A percentile compares a stretch with the other conserved stretches of the same genome.
These are phyloP conservation scores for Verticillium nubilum DNA, from an alignment of 2,329 filamentous ascomycete genomes.

Conservation along the genomic window DNA sequence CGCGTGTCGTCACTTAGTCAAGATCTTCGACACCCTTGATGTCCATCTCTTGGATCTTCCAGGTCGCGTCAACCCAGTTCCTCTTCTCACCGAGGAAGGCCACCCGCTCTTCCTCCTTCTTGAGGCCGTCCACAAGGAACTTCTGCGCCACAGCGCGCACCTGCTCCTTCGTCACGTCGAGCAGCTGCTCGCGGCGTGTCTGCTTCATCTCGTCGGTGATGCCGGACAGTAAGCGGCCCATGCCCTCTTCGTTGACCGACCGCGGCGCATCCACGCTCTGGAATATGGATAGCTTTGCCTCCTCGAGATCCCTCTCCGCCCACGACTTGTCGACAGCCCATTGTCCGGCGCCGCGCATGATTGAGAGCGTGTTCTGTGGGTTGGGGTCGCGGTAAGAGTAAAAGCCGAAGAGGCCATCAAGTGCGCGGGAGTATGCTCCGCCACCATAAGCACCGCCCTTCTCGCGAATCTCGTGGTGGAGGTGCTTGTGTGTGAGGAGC, in stretches of 20 bases:
- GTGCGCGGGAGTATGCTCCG: constrained; percentile 73
- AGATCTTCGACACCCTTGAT: constrained; percentile 33
- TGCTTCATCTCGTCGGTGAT: constrained; percentile 89
- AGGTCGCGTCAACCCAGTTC: constrained; percentile 67
- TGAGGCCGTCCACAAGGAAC: constrained; percentile 67
- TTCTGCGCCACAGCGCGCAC: constrained; percentile 76
- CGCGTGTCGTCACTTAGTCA: neutral
- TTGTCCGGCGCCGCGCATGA: constrained; percentile 75
- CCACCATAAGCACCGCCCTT: constrained; percentile 96
- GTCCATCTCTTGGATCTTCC: constrained; percentile 74
- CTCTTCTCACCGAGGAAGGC: constrained; percentile 81
- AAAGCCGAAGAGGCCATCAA: constrained; percentile 86
- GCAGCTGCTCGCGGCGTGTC: constrained; percentile 70
- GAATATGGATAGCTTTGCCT: constrained; percentile 94
- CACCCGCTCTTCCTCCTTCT: constrained; percentile 54
- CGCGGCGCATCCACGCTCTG: constrained; percentile 85
- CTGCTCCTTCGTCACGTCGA: constrained; percentile 79
- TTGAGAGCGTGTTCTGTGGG: constrained; percentile 77
- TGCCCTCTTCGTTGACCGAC: constrained; percentile 82
- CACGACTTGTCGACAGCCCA: constrained; percentile 81
- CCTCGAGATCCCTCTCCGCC: constrained; percentile 81
- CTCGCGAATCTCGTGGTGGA: constrained; percentile 96
- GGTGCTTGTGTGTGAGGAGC: constrained; percentile 89
- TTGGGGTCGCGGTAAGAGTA: constrained; percentile 98
- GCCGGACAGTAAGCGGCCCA: constrained; percentile 78